Base-by-base conservation (phyloP, 2,329 filamentous ascomycete species). In the Fusarium hainanense region DNA sequence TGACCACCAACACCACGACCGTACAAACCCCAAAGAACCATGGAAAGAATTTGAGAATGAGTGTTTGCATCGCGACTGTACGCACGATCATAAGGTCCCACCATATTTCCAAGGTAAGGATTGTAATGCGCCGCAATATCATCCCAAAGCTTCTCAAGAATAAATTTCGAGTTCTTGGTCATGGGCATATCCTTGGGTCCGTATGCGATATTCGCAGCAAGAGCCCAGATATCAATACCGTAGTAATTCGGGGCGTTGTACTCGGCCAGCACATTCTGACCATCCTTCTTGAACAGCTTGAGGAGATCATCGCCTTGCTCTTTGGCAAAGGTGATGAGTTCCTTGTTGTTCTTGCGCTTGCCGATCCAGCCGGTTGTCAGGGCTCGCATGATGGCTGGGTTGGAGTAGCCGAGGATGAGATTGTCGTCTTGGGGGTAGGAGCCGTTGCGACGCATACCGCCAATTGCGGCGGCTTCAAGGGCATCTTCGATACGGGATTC, bases 351-450 rank as follows among this genome's bases (percentile, higher is more conserved):
- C 20, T 77, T 75, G 5, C 80, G 79, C 6, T 75, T 56, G 3
- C 82, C 82, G n/a, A 82, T 77, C 80, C 81, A 83, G 12, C 80
- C 80, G 4, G 80, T 78, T 4, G 76, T 76, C 44, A 80, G 75
- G 4, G 78, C 77, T 6, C 82, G 77, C 80, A 83, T 83, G 32
- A 82, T 73, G 2, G 44, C 72, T 2, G 82, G 82, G 65, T 84
- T 85, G 0, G 79, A 79, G 68, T 83, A 83, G 0, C 73, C 80
- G 1, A 81, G 65, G 10, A 77, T 78, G 7, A 63, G 13, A 11
- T 63, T 63, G 9, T 63, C 60, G 2, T 20, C 60, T 13, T 43
- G 3, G 0, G 60, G 60, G 32, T 34, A 63, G 2, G 60, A 63
- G 4, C 60, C 60, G 5, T 63, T 63, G 20, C 60, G 60, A 1